Conservation (phyloP, 192 early-diverging fungal genomes). For the Physocladia obscura region DNA sequence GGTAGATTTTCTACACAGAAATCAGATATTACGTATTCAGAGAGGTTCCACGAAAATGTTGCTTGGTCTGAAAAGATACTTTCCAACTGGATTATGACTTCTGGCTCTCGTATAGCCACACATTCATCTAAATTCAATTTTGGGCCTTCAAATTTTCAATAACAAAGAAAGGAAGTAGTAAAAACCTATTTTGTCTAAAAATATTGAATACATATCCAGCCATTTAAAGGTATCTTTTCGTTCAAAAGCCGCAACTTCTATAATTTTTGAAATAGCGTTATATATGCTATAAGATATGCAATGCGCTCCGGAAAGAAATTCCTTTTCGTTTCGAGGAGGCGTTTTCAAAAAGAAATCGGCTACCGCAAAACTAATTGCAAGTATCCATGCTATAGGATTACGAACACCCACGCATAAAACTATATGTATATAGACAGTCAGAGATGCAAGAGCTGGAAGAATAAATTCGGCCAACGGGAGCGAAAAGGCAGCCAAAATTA, state of each 20-base stretch:
- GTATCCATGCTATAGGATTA: background rate
- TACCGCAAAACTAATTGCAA: background rate
- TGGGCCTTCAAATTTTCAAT: too few species aligned
- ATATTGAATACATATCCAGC: too few species aligned
- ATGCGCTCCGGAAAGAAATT: constrained; percentile 14
- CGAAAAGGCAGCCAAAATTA: background rate
- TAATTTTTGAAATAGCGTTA: background rate
- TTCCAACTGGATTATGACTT: background rate
- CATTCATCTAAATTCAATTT: too few species aligned
- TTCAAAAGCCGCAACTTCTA: background rate
- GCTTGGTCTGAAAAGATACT: constrained; percentile 3
- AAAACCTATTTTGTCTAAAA: too few species aligned
- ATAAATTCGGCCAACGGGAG: background rate
- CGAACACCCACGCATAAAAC: background rate
- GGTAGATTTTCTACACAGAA: background rate
- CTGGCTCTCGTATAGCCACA: too few species aligned
- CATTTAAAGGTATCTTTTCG: background rate
- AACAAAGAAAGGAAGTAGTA: too few species aligned
- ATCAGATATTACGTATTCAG: constrained; percentile 4
- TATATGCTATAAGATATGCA: constrained; percentile 18
- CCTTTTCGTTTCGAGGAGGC: background rate
- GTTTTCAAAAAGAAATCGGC: constrained; percentile 8
- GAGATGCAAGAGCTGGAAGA: background rate
- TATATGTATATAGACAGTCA: constrained; percentile 7
- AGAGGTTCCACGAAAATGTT: background rate